Base-by-base conservation (phyloP, 2,329 filamentous ascomycete species). In the Monosporascus cannonballus region DNA sequence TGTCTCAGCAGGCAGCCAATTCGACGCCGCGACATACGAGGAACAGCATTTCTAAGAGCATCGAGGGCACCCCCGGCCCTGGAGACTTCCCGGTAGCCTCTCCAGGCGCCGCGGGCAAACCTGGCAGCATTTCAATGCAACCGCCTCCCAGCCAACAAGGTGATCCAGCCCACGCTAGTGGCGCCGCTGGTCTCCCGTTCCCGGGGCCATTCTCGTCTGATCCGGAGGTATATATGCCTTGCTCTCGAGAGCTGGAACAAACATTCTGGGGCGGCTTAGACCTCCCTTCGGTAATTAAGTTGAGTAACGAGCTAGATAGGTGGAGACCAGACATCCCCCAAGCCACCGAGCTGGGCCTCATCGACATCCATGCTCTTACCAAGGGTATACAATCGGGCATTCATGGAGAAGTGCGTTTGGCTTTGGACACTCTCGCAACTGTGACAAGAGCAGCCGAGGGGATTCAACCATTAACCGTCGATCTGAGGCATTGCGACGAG, bases 341-440 rank as follows among this genome's bases (percentile, higher is more conserved):
- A 2, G 77, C 91, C 18, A 75, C 80, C 22, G 92, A 97, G 61
- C 78, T 97, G 50, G 94, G 93, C 8, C 80, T 90, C 20, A 89
- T 97, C 57, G 93, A 99, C 64, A 86, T 97, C 27, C 87, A 92
- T 59, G 91, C 93, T 20, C 77, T 99, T 41, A 96, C 87, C 1
- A 87, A 91, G 75, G 91, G 90, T 63, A 75, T 99, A 38, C 91
- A 96, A 66, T 95, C 89, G 51, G 93, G 93, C 1, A 88, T 97
- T 44, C 86, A 91, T 61, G 85, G 85, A 5, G 94, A 99, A 71
- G 86, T 96, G n/a, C 85, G 93, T 9, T 73, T 96, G 56, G 93
- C 93, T 2, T 75, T 99, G 45, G 94, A 97, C 68, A 90, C 88
- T 0, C 75, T 99, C 37, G 85, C 84, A 9, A 83, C 82, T 20